Conservation (phyloP, 2,329 filamentous ascomycete species). For the Alternaria consortialis region DNA sequence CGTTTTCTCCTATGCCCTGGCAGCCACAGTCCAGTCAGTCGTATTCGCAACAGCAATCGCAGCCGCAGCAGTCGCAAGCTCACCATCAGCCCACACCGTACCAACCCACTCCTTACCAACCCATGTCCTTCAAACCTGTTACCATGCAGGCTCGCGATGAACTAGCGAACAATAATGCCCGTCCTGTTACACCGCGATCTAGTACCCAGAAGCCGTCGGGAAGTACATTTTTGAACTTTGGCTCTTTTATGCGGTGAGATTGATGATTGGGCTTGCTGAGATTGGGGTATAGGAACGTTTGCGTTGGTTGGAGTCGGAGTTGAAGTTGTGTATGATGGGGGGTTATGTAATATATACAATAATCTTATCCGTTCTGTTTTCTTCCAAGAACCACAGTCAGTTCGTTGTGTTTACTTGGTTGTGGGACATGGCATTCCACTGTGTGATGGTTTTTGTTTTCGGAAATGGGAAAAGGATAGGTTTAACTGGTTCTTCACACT, state of each 20-base stretch:
- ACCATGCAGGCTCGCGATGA: background rate
- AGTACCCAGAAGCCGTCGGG: slow-evolving; percentile 7
- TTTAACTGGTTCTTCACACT: too few relatives aligned
- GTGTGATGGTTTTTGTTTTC: too few relatives aligned
- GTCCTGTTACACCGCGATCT: background rate
- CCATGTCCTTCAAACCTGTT: slow-evolving; percentile 1
- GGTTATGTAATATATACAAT: too few relatives aligned
- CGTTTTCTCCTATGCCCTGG: background rate
- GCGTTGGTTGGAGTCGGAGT: too few relatives aligned
- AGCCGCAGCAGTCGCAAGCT: background rate
- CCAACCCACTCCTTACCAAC: slow-evolving; percentile 6
- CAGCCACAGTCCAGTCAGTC: background rate
- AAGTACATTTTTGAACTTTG: slow-evolving; percentile 13
- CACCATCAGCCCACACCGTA: background rate
- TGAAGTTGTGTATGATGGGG: too few relatives aligned
- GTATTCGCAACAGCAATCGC: background rate
- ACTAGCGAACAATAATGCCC: background rate
- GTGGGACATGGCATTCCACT: too few relatives aligned
- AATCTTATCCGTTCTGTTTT: too few relatives aligned
- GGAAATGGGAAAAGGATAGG: too few relatives aligned
- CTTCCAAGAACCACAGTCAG: too few relatives aligned
- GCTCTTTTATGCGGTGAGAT: slow-evolving; percentile 12
- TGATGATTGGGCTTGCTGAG: too few relatives aligned
- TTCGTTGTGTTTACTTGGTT: too few relatives aligned
- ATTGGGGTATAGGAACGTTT: too few relatives aligned